Evolutionary conservation across 805 yeast genomes (phyloP), one percentile per base, ranked within the genome.

Genomic region (Yarrowia bubula): DNA sequence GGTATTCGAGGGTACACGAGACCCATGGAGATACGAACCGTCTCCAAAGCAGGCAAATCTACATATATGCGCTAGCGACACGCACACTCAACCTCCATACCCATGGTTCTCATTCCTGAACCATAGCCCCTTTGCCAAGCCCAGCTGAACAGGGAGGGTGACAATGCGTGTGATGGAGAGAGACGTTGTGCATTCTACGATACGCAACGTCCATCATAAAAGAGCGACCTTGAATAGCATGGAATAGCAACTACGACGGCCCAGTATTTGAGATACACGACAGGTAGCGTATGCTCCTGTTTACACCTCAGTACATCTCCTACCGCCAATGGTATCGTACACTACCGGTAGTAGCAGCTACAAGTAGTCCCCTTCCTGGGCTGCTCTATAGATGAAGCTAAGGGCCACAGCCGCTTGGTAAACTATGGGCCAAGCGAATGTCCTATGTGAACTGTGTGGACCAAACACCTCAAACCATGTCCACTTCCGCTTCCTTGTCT

Each of bases 61-160:
- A 22, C 28, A 22, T 22, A 22, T 3, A 3, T 3, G 28, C 28
- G 28, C 28, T 22, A 22, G 28, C n/a, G 15, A 37, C 14, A 37
- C 42, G 42, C 42, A 14, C 42, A 38, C 8, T 14, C 14, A 15
- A 10, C 41, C 41, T 39, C 38, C 38, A 35, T 11, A 35, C 10
- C 13, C 44, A 41, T 8, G 10, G 18, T 8, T 8, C 15, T 5
- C 53, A 33, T 33, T 33, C 39, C 22, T 1, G 35, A 10, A 11
- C 28, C 38, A 48, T 17, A 48, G 53, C 53, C 53, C 39, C 53
- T 48, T 48, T 33, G 53, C 53, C 53, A 48, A 48, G 53, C 39
- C 53, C 13, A 11, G 13, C 13, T 15, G 35, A 31, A 13, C 51
- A 33, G 39, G 14, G 31, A 28, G 47, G 32, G 48, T 28, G 48